Evolutionary conservation across 495 filamentous ascomycete genomes (phyloP).

Genomic region (Xylaria intraflava): DNA sequence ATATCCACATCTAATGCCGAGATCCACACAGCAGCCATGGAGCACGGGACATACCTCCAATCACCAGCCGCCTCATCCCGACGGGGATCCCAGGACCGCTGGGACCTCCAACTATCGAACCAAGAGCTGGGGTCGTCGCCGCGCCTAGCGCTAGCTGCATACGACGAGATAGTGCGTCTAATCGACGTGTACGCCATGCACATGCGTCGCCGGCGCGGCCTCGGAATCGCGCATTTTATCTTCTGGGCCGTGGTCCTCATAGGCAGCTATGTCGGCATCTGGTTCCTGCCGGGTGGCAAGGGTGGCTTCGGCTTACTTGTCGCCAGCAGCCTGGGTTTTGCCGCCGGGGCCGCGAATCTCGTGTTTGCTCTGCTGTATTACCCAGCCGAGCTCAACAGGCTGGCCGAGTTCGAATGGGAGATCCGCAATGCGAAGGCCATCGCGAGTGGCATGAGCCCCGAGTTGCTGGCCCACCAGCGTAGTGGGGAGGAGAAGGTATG

Average conservation of each 20-base stretch:
- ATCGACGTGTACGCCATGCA: slow-evolving; percentile 59
- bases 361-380: slow-evolving; percentile 83
- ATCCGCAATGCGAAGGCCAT: slow-evolving; percentile 58
- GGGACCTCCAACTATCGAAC: slow-evolving; percentile 18
- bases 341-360: slow-evolving; percentile 71
- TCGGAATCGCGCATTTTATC: slow-evolving; percentile 67
- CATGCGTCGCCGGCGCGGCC: slow-evolving; percentile 60
- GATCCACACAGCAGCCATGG: slow-evolving; percentile 55
- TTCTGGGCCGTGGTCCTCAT: slow-evolving; percentile 57
- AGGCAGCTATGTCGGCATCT: slow-evolving; percentile 70
- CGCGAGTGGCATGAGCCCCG: slow-evolving; percentile 19
- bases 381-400: slow-evolving; percentile 67
- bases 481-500: slow-evolving; percentile 16
- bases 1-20: slow-evolving; percentile 65
- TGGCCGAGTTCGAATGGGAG: slow-evolving; percentile 97
- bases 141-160: slow-evolving; percentile 39
- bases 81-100: slow-evolving; percentile 14
- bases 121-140: slow-evolving; percentile 13
- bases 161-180: slow-evolving; percentile 67
- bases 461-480: slow-evolving; percentile 16
- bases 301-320: slow-evolving; percentile 76
- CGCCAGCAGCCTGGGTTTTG: slow-evolving; percentile 67
- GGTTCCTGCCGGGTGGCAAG: slow-evolving; percentile 72
- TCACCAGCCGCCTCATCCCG: slow-evolving; percentile 22
- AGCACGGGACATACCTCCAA: slow-evolving; percentile 34